A percentile compares a stretch with the other conserved stretches of the same genome.
These are phyloP conservation scores for Penicillium simplicissimum DNA, from an alignment of 495 filamentous ascomycete genomes.

Conservation along the genomic window DNA sequence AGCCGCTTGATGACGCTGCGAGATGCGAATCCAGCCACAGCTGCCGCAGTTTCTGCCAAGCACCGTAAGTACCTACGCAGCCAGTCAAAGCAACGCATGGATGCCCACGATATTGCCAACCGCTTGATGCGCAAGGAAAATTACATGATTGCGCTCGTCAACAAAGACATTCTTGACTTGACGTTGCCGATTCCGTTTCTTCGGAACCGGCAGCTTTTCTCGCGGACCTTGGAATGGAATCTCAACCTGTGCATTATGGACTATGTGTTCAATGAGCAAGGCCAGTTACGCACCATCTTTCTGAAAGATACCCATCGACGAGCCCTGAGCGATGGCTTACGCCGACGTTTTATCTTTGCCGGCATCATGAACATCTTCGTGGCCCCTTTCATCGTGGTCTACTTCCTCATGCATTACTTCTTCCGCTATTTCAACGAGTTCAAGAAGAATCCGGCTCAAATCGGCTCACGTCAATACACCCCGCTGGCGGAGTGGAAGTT, in stretches of 20 bases:
- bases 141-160: conserved; percentile 92
- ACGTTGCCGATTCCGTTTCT: conserved; percentile 84
- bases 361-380: conserved; percentile 84
- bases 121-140: conserved; percentile 95
- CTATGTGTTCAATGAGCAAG: conserved; percentile 86
- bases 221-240: conserved; percentile 82
- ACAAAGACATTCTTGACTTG: conserved; percentile 91
- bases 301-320: conserved; percentile 78
- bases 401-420: conserved; percentile 82
- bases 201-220: conserved; percentile 74
- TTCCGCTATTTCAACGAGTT: conserved; percentile 95
- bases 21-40: conserved; percentile 84
- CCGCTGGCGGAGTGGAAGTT: conserved; percentile 97
- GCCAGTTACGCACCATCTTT: conserved; percentile 80
- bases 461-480: conserved; percentile 84
- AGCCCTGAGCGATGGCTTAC: conserved; percentile 72
- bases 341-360: conserved; percentile 73
- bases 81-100: conserved; percentile 92
- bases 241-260: conserved; percentile 86
- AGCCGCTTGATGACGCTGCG: conserved; percentile 82
- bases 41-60: conserved; percentile 59
- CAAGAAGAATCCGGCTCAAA: conserved; percentile 83
- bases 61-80: conserved; percentile 71
- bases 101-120: conserved; percentile 96
- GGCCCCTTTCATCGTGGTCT: conserved; percentile 80